Base-by-base conservation (phyloP, 148 eudicot genomes). In the Fallopia convolvulus region DNA sequence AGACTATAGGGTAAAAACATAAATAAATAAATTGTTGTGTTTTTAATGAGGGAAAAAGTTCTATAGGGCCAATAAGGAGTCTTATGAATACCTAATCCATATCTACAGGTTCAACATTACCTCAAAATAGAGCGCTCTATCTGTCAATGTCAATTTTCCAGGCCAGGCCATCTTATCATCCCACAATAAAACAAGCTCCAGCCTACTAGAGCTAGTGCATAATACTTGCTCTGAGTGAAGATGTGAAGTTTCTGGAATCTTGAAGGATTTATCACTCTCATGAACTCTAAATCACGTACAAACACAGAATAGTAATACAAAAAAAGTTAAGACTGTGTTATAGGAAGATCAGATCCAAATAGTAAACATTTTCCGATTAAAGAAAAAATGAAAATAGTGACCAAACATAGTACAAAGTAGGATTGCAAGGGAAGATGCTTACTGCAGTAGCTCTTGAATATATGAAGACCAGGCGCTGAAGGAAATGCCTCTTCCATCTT, bases 121-220 rank as follows among this genome's bases (percentile, higher is more conserved):
- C 97, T 93, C 98, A 83, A 91, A 93, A 87, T 93, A 90, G 18
- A 93, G 90, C 70, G 97, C 93, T 74, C 78, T 90, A 77, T 93
- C 94, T 23, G 98, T 93, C 90, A 93, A 86, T 39, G 89, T 90
- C 76, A 91, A 83, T 80, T 90, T 90, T 80, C 98, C 98, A 3
- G 98, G 98, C 93, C 94, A 91, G 75, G 97, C 94, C 85, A 91
- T 86, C 86, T 91, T 90, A 75, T 89, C 87, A 77, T 93, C 90
- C 98, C 98, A 93, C 88, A 83, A 89, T 74, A 93, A 78, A 52
- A 93, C 93, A 77, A 97, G 97, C 75, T 88, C 94, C 87, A 89
- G 89, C 83, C 87, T 83, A 85, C 90, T 84, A 76, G 90, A 87
- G 77, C 93, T 92, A 77, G 89, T 86, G 79, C 97, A 90, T 66